phyloP scores from a whole-genome alignment of 108 stramenopile species.

The Aurantiochytrium sp. region DNA sequence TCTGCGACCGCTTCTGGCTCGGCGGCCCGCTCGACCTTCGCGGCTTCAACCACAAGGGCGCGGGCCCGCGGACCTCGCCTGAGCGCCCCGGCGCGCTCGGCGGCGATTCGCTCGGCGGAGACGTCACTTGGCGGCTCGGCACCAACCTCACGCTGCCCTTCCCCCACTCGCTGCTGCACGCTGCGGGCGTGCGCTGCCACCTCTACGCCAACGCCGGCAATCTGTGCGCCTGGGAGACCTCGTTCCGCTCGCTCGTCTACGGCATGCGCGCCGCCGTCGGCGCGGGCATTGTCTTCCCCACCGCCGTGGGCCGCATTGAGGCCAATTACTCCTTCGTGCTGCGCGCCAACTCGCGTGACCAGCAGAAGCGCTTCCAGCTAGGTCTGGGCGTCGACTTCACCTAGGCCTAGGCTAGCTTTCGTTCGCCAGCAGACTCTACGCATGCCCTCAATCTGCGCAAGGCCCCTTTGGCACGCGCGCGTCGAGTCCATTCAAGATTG shows the following conservation, averaged over 20 bases:
- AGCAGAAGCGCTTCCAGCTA: slow-evolving; percentile 26
- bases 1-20: slow-evolving; percentile 29
- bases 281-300: slow-evolving; percentile 17
- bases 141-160: neutral
- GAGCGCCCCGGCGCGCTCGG: neutral
- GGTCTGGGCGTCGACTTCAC: slow-evolving; percentile 4
- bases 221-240: slow-evolving; percentile 5
- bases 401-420: neutral
- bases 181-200: slow-evolving; percentile 9
- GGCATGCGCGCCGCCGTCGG: slow-evolving; percentile 23
- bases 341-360: slow-evolving; percentile 18
- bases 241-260: neutral
- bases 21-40: neutral
- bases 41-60: slow-evolving; percentile 25
- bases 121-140: neutral
- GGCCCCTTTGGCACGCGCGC: neutral
- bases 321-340: slow-evolving; percentile 14
- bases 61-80: neutral
- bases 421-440: neutral
- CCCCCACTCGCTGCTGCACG: neutral
- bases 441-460: neutral
- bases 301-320: slow-evolving; percentile 16
- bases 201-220: slow-evolving; percentile 27
- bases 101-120: slow-evolving; percentile 4
- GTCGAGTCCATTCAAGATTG: neutral